A percentile compares a stretch with the other conserved stretches of the same genome.
Evolutionary conservation across 768 basidiomycete species (phyloP).

Genomic region (Clitopilus hobsonii): DNA sequence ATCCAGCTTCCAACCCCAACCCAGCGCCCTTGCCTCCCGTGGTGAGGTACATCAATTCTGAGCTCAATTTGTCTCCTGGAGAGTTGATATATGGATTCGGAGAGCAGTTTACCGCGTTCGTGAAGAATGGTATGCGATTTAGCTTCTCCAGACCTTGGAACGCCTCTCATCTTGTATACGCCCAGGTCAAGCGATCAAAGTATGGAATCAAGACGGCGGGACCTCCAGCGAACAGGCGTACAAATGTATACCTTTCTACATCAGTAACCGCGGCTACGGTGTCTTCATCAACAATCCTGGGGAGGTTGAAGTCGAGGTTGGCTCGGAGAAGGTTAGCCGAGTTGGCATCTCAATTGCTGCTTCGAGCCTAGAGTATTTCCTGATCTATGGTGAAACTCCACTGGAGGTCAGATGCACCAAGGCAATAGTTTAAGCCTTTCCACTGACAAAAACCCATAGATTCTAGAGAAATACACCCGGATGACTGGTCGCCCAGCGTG

Average conservation of each 20-base stretch:
- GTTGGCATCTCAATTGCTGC: slow-evolving; percentile 63
- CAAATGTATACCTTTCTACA: slow-evolving; percentile 66
- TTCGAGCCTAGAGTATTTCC: slow-evolving; percentile 61
- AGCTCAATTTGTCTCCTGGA: slow-evolving; percentile 62
- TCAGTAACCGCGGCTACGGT: slow-evolving; percentile 68
- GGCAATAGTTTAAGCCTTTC: too few species aligned
- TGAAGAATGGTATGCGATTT: slow-evolving; percentile 55
- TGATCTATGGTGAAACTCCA: slow-evolving; percentile 67
- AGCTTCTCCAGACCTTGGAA: slow-evolving; percentile 18
- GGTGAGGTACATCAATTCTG: slow-evolving; percentile 49
- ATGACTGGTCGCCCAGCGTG: slow-evolving; percentile 62
- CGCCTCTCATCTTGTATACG: slow-evolving; percentile 8
- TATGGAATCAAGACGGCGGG: slow-evolving; percentile 77
- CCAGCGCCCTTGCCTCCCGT: slow-evolving; percentile 35
- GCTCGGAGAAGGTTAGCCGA: slow-evolving; percentile 60
- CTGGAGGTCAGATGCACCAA: slow-evolving; percentile 48
- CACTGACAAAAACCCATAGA: slow-evolving; percentile 24
- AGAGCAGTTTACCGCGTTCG: slow-evolving; percentile 70
- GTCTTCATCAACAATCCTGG: slow-evolving; percentile 75
- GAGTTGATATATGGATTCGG: slow-evolving; percentile 73
- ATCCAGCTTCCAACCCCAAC: slow-evolving; percentile 54
- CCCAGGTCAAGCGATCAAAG: slow-evolving; percentile 47
- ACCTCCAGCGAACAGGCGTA: slow-evolving; percentile 67
- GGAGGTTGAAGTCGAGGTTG: slow-evolving; percentile 72
- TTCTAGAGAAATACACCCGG: slow-evolving; percentile 56